Evolutionary conservation across 164 flowering plant species (phyloP).

Genomic region (Umbilicus rupestris): DNA sequence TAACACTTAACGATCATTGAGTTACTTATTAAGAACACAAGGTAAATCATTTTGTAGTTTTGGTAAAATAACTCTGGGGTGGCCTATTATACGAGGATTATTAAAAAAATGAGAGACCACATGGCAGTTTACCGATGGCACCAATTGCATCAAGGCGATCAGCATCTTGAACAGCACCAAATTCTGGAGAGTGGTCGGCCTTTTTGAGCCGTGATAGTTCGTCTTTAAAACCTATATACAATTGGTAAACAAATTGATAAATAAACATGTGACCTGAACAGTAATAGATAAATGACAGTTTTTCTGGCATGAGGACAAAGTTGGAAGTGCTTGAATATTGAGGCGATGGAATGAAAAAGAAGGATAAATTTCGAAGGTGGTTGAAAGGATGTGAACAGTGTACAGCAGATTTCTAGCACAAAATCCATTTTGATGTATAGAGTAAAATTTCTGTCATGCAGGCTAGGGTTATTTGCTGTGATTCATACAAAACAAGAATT

Average conservation of each 20-base stretch:
- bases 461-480: not conserved
- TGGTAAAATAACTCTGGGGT: not conserved
- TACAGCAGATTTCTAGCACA: not conserved
- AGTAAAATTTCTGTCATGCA: not conserved
- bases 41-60: not conserved
- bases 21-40: not conserved
- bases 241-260: not conserved
- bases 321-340: not conserved
- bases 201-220: constrained; percentile 34
- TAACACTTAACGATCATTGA: not conserved
- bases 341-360: not conserved
- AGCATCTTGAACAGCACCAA: constrained; percentile 90
- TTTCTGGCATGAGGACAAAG: not conserved
- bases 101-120: too few relatives aligned
- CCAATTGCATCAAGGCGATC: constrained; percentile 96
- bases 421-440: not conserved
- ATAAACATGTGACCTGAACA: not conserved
- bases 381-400: not conserved
- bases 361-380: not conserved
- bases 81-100: not conserved
- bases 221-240: constrained; percentile 55
- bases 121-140: constrained; percentile 54
- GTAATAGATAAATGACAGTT: not conserved
- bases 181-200: constrained; percentile 34
- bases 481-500: not conserved